Base-by-base conservation (phyloP, 2,329 filamentous ascomycete species). In the Alternaria sp. region DNA sequence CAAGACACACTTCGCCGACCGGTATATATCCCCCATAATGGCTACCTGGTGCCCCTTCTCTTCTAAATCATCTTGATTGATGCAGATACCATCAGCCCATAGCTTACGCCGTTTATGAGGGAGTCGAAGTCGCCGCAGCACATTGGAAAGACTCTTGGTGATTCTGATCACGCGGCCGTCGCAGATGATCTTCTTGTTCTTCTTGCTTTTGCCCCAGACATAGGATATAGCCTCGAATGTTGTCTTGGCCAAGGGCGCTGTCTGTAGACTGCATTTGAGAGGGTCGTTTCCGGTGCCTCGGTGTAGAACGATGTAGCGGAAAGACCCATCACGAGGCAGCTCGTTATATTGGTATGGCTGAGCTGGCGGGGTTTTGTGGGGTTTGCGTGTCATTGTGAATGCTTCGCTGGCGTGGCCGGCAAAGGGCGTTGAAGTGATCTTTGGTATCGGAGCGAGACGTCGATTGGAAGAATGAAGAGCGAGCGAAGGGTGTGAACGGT, bases 51-150 rank as follows among this genome's bases (percentile, higher is more conserved):
- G 47, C 2, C 60, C 47, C 23, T 69, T 69, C 46, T 70, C 66
- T n/a, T 60, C n/a, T 1, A 63, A 8, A 46, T 64, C 47, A 6
- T 63, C 64, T 51, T 70, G 66, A 18, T 69, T 61, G 56, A 71
- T 65, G 20, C 64, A 69, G 9, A 69, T 67, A 6, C 65, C 60
- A 21, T 70, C 68, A 5, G 60, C 64, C 66, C 66, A 70, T 3
- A 67, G 58, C n/a, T 26, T 61, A 2, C 66, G 56, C 9, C 62
- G 28, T 33, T 10, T 20, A 30, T 61, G 26, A 21, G 54, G 45
- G 23, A 55, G 49, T 12, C 61, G 55, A 9, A 69, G 18, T 9
- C 57, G 54, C 10, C 43, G 45, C 4, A 71, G 61, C 7, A 62
- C 66, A 5, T 37, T 56, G 12, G 58, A 45, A 2, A 67, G 55